Conservation (phyloP, 2,329 filamentous ascomycete genomes). For the Didymella pomorum region DNA sequence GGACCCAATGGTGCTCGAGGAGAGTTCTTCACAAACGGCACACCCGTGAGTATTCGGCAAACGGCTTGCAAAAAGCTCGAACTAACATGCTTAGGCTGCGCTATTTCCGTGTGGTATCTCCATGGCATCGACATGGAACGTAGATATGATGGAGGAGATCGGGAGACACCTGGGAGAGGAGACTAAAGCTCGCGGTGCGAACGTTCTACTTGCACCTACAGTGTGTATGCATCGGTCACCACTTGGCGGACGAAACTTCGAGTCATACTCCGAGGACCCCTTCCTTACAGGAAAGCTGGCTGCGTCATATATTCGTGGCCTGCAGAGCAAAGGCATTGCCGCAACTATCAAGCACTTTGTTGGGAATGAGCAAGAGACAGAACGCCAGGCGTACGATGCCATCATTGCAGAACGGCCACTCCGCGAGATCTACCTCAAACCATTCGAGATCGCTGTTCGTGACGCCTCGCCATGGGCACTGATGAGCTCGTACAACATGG, state of each 20-base stretch:
- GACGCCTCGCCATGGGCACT: slow-evolving; percentile 73
- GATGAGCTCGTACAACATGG: slow-evolving; percentile 73
- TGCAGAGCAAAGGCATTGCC: slow-evolving; percentile 76
- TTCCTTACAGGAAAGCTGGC: slow-evolving; percentile 77
- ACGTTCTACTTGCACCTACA: slow-evolving; percentile 78
- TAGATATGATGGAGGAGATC: slow-evolving; percentile 71
- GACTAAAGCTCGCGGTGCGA: slow-evolving; percentile 74
- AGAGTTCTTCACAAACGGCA: slow-evolving; percentile 68
- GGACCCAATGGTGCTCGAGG: slow-evolving; percentile 75
- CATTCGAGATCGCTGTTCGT: slow-evolving; percentile 75
- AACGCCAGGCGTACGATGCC: slow-evolving; percentile 70
- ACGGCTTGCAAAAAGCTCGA: background rate
- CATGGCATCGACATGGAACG: slow-evolving; percentile 81
- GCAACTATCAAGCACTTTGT: slow-evolving; percentile 83
- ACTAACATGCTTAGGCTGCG: slow-evolving; percentile 64
- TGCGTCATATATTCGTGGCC: slow-evolving; percentile 73
- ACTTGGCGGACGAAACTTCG: slow-evolving; percentile 84
- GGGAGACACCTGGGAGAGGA: slow-evolving; percentile 77
- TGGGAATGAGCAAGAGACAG: slow-evolving; percentile 76
- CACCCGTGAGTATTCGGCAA: slow-evolving; percentile 45
- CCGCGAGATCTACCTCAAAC: slow-evolving; percentile 75
- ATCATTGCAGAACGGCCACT: slow-evolving; percentile 70
- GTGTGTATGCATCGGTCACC: slow-evolving; percentile 85
- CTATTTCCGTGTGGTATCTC: slow-evolving; percentile 82
- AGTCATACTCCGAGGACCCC: slow-evolving; percentile 86